These are phyloP conservation scores for Aspergillus uvarum DNA, from an alignment of 2,329 filamentous ascomycete genomes.

Conservation along the genomic window DNA sequence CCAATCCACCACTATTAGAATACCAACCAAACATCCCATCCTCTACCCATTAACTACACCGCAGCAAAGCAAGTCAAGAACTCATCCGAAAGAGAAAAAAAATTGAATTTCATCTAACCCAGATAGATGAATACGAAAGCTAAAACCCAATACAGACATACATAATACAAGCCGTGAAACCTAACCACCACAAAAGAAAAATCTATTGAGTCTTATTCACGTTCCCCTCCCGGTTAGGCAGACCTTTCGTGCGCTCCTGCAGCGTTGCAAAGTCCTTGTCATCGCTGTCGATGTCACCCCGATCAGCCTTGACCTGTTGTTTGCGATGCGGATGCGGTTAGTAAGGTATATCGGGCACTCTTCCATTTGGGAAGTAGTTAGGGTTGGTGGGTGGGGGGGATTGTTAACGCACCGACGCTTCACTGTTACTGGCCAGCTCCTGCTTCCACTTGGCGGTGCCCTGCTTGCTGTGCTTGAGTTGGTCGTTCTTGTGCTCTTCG, in stretches of 20 bases:
- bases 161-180: background rate
- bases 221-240: constrained; percentile 35
- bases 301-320: constrained; percentile 60
- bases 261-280: constrained; percentile 50
- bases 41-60: background rate
- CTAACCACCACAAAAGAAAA: too few relatives aligned
- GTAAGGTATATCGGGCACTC: background rate
- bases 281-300: constrained; percentile 42
- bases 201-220: constrained; percentile 30
- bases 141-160: constrained; percentile 8
- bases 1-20: too few relatives aligned
- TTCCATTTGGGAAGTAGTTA: too few relatives aligned
- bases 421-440: constrained; percentile 73
- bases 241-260: constrained; percentile 60
- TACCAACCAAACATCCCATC: too few relatives aligned
- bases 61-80: too few relatives aligned
- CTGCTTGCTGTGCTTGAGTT: constrained; percentile 49
- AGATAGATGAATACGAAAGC: background rate
- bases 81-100: background rate
- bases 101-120: background rate
- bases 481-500: constrained; percentile 63
- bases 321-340: background rate
- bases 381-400: background rate
- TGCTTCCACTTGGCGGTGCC: constrained; percentile 75
- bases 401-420: constrained; percentile 64